Percentiles rank a stretch among this genome's conserved stretches.
Conservation (phyloP, 805 yeast genomes). For the Wickerhamomyces bovis region DNA sequence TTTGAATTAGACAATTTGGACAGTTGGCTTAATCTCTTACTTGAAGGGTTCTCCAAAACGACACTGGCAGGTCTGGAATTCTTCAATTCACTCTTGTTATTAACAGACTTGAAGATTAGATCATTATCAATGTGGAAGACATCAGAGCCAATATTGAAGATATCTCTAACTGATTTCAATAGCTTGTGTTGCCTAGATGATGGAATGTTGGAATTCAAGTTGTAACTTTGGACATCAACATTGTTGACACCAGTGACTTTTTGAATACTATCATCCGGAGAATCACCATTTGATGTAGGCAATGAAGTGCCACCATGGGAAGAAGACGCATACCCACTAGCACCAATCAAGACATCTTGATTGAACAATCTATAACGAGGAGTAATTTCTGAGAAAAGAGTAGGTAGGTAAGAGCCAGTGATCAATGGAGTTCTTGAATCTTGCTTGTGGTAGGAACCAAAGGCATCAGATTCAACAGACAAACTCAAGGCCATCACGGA, state of each 20-base stretch:
- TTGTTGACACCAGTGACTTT: slow-evolving; percentile 41
- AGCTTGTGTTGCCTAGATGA: slow-evolving; percentile 40
- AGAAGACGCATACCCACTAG: slow-evolving; percentile 36
- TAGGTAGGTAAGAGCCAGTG: slow-evolving; percentile 58
- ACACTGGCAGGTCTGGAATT: slow-evolving; percentile 40
- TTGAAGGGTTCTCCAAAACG: slow-evolving; percentile 39
- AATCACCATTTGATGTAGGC: background rate
- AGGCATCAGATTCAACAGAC: slow-evolving; percentile 51
- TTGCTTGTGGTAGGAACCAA: slow-evolving; percentile 40
- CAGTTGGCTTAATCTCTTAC: slow-evolving; percentile 34
- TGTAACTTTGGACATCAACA: slow-evolving; percentile 32
- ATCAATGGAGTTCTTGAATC: slow-evolving; percentile 50
- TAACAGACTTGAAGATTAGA: slow-evolving; percentile 52
- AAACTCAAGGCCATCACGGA: slow-evolving; percentile 61
- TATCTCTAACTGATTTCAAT: slow-evolving; percentile 52
- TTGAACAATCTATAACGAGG: slow-evolving; percentile 55
- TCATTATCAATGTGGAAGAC: slow-evolving; percentile 50
- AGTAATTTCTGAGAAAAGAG: slow-evolving; percentile 52
- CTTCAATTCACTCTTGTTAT: slow-evolving; percentile 26
- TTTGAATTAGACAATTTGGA: slow-evolving; percentile 18
- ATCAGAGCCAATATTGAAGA: slow-evolving; percentile 54
- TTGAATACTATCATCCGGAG: slow-evolving; percentile 8
- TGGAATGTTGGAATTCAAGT: slow-evolving; percentile 15
- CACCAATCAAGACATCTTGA: slow-evolving; percentile 44
- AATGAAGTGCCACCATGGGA: background rate